phyloP scores from a whole-genome alignment of 2,329 filamentous ascomycete genomes.

The Colletotrichum sp. region DNA sequence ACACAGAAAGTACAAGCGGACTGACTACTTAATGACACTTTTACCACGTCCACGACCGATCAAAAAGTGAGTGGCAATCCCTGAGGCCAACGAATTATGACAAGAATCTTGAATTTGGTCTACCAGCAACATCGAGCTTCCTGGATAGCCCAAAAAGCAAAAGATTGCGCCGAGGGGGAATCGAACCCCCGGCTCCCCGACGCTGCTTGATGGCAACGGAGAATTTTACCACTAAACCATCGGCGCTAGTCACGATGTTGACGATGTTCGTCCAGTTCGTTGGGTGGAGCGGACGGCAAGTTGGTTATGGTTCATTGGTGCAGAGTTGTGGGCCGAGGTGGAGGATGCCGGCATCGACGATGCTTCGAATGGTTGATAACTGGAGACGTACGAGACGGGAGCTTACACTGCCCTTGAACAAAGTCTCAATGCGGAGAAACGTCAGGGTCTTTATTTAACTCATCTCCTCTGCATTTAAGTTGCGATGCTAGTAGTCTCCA shows the following conservation, averaged over 20 bases:
- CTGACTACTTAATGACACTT: background rate
- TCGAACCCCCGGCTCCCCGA: slow-evolving; percentile 19
- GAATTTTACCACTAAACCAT: slow-evolving; percentile 21
- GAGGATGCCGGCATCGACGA: background rate
- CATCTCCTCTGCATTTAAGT: background rate
- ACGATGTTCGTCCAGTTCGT: background rate
- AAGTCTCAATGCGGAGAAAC: background rate
- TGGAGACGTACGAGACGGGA: background rate
- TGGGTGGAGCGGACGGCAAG: rapidly evolving
- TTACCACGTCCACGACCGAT: background rate
- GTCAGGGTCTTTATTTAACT: rapidly evolving
- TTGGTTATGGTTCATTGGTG: background rate
- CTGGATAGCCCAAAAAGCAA: background rate
- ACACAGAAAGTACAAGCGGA: background rate
- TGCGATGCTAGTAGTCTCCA: background rate
- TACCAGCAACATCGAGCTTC: background rate
- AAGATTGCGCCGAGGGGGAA: slow-evolving; percentile 9
- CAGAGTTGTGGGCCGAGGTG: background rate
- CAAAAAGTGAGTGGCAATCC: background rate
- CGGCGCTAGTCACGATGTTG: background rate
- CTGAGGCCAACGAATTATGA: background rate
- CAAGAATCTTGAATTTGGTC: background rate
- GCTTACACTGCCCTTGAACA: background rate
- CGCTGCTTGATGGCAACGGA: slow-evolving; percentile 11
- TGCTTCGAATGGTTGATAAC: background rate